Evolutionary conservation across 306 rosid species (phyloP), one percentile per base, ranked within the genome.

Genomic region (Quercus gilva): DNA sequence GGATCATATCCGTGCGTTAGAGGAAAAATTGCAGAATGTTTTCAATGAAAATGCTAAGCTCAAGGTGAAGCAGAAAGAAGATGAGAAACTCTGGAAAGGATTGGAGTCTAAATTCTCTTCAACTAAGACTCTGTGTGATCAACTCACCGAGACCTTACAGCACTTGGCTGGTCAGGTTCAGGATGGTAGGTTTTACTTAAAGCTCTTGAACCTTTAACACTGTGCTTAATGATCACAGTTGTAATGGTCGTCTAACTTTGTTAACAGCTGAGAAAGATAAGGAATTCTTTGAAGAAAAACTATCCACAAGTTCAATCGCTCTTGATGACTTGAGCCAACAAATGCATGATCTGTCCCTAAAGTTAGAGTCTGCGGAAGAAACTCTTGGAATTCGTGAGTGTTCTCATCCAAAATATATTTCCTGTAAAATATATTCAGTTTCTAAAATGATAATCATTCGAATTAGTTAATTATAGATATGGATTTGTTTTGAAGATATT

Each of bases 41-140:
- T 87, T 91, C 20, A 95, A 95, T 76, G 99, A 95, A 85, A 95
- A 91, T 41, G 89, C 96, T 10, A 95, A 95, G 83, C 95, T 92
- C 53, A 88, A 88, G 84, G 98, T 95, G 86, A 91, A 90, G 88
- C 99, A 90, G 87, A 91, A 89, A 75, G 98, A 95, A 85, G 98
- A 95, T 76, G 97, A 89, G 81, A 95, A 91, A 86, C 86, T 91
- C 26, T 93, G 99, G 98, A 86, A 85, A 77, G 97, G 97, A 77
- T 76, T 93, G 84, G 98, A 91, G 74, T 91, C 94, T 51, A 95
- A 92, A 75, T 88, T 95, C 79, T 95, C 93, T 37, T 95, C 99
- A 15, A 93, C 97, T 6, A 95, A 92, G 88, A 84, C 94, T 26
- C 71, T 93, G 85, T 86, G 92, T 28, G 96, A 93, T 87, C 92